Conservation (phyloP, 176 grass and related monocot genomes). For the Juncus inflexus region DNA sequence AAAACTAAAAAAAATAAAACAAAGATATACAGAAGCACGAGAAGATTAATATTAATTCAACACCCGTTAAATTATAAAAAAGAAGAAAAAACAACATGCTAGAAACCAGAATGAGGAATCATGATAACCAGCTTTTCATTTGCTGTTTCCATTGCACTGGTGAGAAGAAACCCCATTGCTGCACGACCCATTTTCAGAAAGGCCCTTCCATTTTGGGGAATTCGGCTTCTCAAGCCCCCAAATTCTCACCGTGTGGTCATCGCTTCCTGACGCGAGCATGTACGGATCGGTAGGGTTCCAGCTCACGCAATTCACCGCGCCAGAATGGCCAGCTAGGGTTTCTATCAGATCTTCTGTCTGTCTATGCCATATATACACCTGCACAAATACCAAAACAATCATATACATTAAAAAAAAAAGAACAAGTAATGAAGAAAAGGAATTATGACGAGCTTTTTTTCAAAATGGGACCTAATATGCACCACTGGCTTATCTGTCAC, state of each 20-base stretch:
- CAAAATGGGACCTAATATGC: background rate
- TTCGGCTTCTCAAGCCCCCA: slow-evolving; percentile 61
- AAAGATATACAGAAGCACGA: slow-evolving; percentile 17
- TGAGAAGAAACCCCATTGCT: slow-evolving; percentile 48
- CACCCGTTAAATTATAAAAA: background rate
- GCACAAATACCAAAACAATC: background rate
- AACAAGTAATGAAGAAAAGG: background rate
- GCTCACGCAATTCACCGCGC: slow-evolving; percentile 79
- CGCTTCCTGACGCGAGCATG: slow-evolving; percentile 83
- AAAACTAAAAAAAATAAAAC: slow-evolving; percentile 32
- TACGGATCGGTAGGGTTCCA: slow-evolving; percentile 85
- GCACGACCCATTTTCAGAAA: slow-evolving; percentile 39
- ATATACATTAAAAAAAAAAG: slow-evolving; percentile 4
- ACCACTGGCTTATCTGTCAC: too few relatives aligned
- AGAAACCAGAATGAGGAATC: too few relatives aligned
- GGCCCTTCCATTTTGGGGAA: slow-evolving; percentile 49
- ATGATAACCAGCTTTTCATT: slow-evolving; percentile 3
- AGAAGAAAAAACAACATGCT: too few relatives aligned
- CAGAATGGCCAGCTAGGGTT: slow-evolving; percentile 67
- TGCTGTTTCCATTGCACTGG: slow-evolving; percentile 68
- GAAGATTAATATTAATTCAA: slow-evolving; percentile 38
- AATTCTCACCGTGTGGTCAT: slow-evolving; percentile 72
- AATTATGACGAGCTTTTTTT: background rate
- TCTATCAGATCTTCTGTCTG: slow-evolving; percentile 60
- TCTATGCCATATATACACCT: slow-evolving; percentile 97